Evolutionary conservation across 306 rosid genomes (phyloP).

Genomic region (Urtica urens): DNA sequence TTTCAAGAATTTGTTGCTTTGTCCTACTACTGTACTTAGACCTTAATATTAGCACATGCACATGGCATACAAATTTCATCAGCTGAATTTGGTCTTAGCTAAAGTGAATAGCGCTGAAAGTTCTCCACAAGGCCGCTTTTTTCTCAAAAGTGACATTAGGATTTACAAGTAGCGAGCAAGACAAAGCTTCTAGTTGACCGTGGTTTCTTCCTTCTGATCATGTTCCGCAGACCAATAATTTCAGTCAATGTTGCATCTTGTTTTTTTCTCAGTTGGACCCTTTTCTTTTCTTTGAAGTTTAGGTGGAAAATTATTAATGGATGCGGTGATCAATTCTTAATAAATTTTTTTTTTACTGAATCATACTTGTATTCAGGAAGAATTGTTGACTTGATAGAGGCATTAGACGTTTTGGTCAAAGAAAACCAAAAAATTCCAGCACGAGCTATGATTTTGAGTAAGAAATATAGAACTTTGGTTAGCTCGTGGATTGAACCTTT

Average conservation of each 20-base stretch:
- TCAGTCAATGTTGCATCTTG: no score
- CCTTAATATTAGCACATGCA: no score
- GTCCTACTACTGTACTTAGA: background rate
- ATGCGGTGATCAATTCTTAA: background rate
- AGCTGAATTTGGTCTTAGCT: background rate
- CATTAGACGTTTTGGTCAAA: conserved; percentile 70
- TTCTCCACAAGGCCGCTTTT: background rate
- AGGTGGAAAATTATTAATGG: no score
- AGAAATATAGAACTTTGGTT: conserved; percentile 82
- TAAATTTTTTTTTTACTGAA: conserved; percentile 15
- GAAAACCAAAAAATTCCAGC: conserved; percentile 73
- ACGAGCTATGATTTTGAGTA: conserved; percentile 91
- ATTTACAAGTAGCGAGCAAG: no score
- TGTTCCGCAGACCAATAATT: no score
- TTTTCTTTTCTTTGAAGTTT: no score
- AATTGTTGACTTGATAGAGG: conserved; percentile 74
- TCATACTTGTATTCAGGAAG: conserved; percentile 53
- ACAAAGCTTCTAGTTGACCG: no score
- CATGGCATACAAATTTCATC: no score
- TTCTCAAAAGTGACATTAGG: no score
- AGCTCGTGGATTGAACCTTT: conserved; percentile 99
- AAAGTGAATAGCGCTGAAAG: background rate
- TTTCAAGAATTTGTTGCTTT: background rate
- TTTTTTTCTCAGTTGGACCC: no score
- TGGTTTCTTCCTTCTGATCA: no score